phyloP scores from a whole-genome alignment of 495 filamentous ascomycete species.

The Thozetella sp. region DNA sequence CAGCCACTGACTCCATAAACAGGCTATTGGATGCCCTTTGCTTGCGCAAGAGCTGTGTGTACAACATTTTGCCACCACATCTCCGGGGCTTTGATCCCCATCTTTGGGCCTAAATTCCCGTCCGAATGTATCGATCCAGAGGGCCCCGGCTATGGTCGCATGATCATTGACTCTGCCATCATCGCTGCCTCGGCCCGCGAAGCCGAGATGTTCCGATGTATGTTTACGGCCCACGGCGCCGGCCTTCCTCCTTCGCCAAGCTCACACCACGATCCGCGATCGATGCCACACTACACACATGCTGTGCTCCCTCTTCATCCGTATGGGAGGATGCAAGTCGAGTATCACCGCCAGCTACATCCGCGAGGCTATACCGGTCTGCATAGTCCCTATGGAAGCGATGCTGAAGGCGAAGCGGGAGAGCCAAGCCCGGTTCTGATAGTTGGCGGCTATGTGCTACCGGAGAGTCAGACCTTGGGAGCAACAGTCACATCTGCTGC shows the following conservation, averaged over 20 bases:
- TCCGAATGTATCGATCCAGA: slow-evolving; percentile 64
- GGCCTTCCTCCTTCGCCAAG: neutral
- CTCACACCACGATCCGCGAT: neutral
- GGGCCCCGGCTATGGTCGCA: slow-evolving; percentile 58
- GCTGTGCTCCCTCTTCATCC: neutral
- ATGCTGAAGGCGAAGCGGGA: neutral
- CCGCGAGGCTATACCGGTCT: neutral
- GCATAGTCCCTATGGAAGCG: neutral
- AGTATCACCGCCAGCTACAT: neutral
- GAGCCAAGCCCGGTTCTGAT: neutral
- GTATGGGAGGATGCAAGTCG: neutral
- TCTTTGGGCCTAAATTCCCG: slow-evolving; percentile 85
- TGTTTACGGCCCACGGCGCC: slow-evolving; percentile 9
- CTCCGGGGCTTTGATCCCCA: slow-evolving; percentile 77
- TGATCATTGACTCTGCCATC: slow-evolving; percentile 68
- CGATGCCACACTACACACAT: neutral
- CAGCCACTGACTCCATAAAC: slow-evolving; percentile 7
- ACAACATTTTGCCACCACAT: slow-evolving; percentile 88
- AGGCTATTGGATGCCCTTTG: slow-evolving; percentile 98
- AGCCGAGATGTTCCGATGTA: slow-evolving; percentile 46
- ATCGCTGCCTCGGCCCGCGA: slow-evolving; percentile 55
- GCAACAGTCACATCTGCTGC: neutral
- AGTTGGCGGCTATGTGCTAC: neutral
- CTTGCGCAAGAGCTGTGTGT: slow-evolving; percentile 79
- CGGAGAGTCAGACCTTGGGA: neutral